Evolutionary conservation across 1,284 basidiomycete species (phyloP), one percentile per base, ranked within the genome.

Genomic region (Mycena citricolor): DNA sequence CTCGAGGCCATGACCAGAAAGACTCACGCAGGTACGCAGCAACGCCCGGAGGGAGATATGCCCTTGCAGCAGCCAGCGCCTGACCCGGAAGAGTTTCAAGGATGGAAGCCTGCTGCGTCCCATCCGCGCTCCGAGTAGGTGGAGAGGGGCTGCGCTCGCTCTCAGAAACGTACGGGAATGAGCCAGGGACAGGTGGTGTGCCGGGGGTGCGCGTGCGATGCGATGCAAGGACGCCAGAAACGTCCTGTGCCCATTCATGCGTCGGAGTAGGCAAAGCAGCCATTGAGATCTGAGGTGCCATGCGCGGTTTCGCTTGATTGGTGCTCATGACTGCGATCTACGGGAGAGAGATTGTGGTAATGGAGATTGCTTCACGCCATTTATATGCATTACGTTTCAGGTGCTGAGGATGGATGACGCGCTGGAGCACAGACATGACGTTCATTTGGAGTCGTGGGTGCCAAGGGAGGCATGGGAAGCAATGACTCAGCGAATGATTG

Each of bases 251-350:
- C 46, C 31, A 48, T 14, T 43, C 46, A 17, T n/a, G 17, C 5
- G 22, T 28, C 16, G 46, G 40, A 16, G 45, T 47, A 4, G 40
- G 46, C 11, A 48, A 37, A 4, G 41, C 36, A 13, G 8, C 35
- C 13, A 41, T 34, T 20, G 46, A 20, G 24, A 48, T 48, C 1
- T 26, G 17, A 4, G 46, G 46, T 26, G 43, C 36, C 16, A 42
- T 11, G 22, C 38, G 36, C 10, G 31, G 30, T n/a, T n/a, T n/a
- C n/a, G n/a, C n/a, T n/a, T n/a, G n/a, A n/a, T n/a, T n/a, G n/a
- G n/a, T n/a, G n/a, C n/a, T n/a, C n/a, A n/a, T n/a, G n/a, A n/a
- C n/a, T n/a, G n/a, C n/a, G n/a, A n/a, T n/a, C n/a, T n/a, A n/a
- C n/a, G n/a, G n/a, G n/a, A n/a, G n/a, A n/a, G n/a, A n/a, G n/a